A percentile compares a stretch with the other conserved stretches of the same genome.
phyloP scores from a whole-genome alignment of 768 basidiomycete genomes.

The Calvatia gigantea region DNA sequence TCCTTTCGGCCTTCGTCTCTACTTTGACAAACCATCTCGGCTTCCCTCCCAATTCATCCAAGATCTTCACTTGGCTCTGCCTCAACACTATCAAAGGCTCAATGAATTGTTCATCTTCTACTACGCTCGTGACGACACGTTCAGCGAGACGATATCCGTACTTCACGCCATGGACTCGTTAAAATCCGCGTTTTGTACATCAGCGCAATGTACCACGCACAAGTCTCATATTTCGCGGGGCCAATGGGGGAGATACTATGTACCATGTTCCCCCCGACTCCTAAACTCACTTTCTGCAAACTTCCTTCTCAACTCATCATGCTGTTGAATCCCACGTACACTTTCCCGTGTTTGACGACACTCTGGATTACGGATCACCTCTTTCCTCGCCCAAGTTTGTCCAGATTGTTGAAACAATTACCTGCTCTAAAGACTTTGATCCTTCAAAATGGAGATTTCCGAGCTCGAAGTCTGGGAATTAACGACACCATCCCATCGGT shows the following conservation, averaged over 20 bases:
- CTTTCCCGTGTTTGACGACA: not conserved
- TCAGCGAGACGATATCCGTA: not conserved
- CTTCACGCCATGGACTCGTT: not conserved
- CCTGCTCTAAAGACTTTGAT: not conserved
- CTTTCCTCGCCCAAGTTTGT: not conserved
- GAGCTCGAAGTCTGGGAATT: not conserved
- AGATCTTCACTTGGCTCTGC: not conserved
- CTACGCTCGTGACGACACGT: not conserved
- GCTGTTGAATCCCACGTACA: not conserved
- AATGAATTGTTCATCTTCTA: not conserved
- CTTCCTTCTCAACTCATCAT: not conserved
- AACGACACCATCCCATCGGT: not conserved
- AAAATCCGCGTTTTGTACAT: not conserved
- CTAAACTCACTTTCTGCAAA: not conserved
- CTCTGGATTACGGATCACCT: not conserved
- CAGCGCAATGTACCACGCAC: not conserved
- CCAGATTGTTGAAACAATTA: not conserved
- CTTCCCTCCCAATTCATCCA: not conserved
- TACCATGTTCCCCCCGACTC: not conserved
- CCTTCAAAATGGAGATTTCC: not conserved
- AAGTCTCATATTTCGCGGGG: not conserved
- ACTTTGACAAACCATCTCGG: not conserved
- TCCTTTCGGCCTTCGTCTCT: not conserved
- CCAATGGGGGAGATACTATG: not conserved
- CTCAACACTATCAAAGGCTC: not conserved